Evolutionary conservation across 768 basidiomycete species (phyloP), one percentile per base, ranked within the genome.

Genomic region (Termitomyces sp.): DNA sequence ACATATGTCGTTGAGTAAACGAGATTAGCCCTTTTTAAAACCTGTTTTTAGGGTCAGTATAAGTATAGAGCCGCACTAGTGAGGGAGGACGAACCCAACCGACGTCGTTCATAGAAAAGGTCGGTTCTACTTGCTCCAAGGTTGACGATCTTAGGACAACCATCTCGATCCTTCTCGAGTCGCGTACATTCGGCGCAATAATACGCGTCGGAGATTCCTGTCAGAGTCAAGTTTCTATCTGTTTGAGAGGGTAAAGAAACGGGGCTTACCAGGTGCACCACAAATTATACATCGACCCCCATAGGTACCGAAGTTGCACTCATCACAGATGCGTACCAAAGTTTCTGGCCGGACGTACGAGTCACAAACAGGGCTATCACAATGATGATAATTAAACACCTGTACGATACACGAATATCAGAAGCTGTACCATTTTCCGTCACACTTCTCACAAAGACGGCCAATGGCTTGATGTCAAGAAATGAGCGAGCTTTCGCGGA

Each of bases 301-400:
- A 70, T 97, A 97, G 46, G 94, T 96, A 64, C 94, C 92, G 75
- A 98, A 99, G 73, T 98, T 98, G 74, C 97, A 99, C 77, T 99
- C 97, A 70, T 99, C 97, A 72, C 97, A 99, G 64, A 98, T 98
- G 61, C 96, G 85, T 58, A 98, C 97, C 62, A 98, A 82, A 24
- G 96, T 98, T 75, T 96, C 95, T 66, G 97, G 97, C 65, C 97
- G 85, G 61, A 99, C 97, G 75, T 98, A 98, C 56, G 96, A 98
- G 77, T 99, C 96, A 77, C 96, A 99, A 46, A 98, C 92, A 9
- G 96, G 96, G 71, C 96, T 99, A 47, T 30, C 22, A 36, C 45
- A 22, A 33, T 45, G 36, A 5, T 20, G 2, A 43, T 46, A 36
- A 47, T 33, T 40, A 54, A 49, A 41, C 26, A 52, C 18, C 10